Evolutionary conservation across 148 eudicot species (phyloP).

Genomic region (Diospyros lotus): DNA sequence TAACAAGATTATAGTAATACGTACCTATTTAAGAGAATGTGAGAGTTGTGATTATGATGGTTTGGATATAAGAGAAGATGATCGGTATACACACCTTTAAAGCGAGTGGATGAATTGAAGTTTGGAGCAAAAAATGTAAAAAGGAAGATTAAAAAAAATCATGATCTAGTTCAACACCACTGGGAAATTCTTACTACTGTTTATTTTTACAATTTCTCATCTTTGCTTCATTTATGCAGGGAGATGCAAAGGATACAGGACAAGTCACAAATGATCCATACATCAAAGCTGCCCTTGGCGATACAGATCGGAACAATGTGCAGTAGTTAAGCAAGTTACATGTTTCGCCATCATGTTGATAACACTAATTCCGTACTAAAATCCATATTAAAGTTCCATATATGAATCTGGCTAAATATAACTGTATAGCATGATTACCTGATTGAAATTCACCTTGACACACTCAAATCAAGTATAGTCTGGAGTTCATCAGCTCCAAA

Average conservation of each 20-base stretch:
- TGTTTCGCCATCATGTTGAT: too few relatives aligned
- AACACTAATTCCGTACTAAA: background rate
- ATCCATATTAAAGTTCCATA: background rate
- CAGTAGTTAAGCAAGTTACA: background rate
- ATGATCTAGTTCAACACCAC: background rate
- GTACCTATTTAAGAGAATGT: too few relatives aligned
- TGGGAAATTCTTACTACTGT: background rate
- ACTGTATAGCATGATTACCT: constrained; percentile 8
- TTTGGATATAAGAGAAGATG: too few relatives aligned
- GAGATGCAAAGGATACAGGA: background rate
- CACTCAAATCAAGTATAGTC: background rate
- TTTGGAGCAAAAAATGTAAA: too few relatives aligned
- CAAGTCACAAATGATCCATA: background rate
- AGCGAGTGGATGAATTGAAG: too few relatives aligned
- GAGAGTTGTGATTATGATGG: too few relatives aligned
- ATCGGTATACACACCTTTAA: too few relatives aligned
- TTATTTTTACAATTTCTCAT: too few relatives aligned
- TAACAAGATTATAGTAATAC: too few relatives aligned
- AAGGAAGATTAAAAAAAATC: too few relatives aligned
- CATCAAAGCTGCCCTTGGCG: background rate
- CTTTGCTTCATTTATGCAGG: background rate
- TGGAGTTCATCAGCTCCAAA: background rate
- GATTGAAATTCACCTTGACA: background rate
- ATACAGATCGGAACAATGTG: background rate
- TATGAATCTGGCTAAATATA: background rate